Conservation (phyloP, 2,329 filamentous ascomycete species). For the Aaosphaeria arxii region DNA sequence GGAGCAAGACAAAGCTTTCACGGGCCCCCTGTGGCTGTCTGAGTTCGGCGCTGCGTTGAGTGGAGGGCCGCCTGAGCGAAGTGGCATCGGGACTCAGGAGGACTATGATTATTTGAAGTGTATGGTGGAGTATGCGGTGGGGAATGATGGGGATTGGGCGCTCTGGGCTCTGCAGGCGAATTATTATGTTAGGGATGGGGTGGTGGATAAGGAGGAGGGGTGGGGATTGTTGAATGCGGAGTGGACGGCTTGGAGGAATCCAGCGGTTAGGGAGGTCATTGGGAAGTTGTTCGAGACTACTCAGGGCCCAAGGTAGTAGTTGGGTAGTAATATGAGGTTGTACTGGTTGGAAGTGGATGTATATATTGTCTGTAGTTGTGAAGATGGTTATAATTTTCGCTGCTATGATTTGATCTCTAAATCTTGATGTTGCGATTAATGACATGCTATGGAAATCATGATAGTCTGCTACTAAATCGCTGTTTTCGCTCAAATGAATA, state of each 20-base stretch:
- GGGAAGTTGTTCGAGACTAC: conserved; percentile 41
- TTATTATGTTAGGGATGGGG: conserved; percentile 54
- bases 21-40: conserved; percentile 53
- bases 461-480: no score
- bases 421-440: no score
- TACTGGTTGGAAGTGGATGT: no score
- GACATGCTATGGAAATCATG: no score
- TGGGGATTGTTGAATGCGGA: conserved; percentile 48
- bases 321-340: no score
- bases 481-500: no score
- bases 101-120: conserved; percentile 38
- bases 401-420: no score
- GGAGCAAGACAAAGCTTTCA: conserved; percentile 45
- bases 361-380: no score
- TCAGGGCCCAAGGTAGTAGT: conserved; percentile 32
- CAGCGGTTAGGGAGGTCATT: conserved; percentile 31
- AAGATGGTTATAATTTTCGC: no score
- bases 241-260: conserved; percentile 40
- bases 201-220: conserved; percentile 49
- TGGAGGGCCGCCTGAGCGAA: conserved; percentile 18
- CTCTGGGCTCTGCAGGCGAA: conserved; percentile 58
- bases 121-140: conserved; percentile 49
- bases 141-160: conserved; percentile 58
- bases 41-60: conserved; percentile 51
- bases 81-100: conserved; percentile 10